phyloP scores from a whole-genome alignment of 345 rosid genomes.

The Brassica nigra region DNA sequence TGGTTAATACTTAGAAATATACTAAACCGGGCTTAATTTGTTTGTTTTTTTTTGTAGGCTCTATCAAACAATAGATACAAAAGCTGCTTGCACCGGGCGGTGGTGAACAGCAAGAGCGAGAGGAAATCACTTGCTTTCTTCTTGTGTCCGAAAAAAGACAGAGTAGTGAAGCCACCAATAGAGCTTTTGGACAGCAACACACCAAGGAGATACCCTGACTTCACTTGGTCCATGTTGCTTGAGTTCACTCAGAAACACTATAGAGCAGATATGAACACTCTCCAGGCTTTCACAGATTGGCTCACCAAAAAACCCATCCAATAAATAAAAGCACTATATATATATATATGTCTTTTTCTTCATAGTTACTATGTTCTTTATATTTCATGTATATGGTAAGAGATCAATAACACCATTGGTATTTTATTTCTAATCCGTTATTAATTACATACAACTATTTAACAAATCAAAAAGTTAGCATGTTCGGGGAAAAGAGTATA shows the following conservation, averaged over 20 bases:
- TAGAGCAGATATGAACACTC: constrained; percentile 90
- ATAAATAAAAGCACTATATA: neutral
- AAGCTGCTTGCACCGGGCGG: constrained; percentile 95
- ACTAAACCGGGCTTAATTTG: constrained; percentile 8
- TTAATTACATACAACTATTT: neutral
- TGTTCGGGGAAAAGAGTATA: constrained; percentile 1
- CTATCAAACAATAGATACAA: constrained; percentile 82
- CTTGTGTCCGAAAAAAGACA: constrained; percentile 78
- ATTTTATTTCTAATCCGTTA: neutral
- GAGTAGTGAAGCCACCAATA: constrained; percentile 75
- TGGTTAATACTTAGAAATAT: neutral
- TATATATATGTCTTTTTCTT: neutral
- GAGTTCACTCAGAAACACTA: constrained; percentile 89
- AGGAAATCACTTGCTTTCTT: constrained; percentile 98
- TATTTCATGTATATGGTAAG: constrained; percentile 24
- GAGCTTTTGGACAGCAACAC: constrained; percentile 57
- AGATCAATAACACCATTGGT: constrained; percentile 15
- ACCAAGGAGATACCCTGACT: constrained; percentile 81
- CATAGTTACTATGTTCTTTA: constrained; percentile 21
- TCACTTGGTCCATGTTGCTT: constrained; percentile 79
- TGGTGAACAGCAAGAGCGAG: constrained; percentile 73
- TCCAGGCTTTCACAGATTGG: constrained; percentile 68
- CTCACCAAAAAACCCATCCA: constrained; percentile 28
- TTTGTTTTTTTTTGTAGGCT: constrained; percentile 52
- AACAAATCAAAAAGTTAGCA: neutral